Conservation (phyloP, 1,284 basidiomycete genomes). For the Leucoagaricus sp. region DNA sequence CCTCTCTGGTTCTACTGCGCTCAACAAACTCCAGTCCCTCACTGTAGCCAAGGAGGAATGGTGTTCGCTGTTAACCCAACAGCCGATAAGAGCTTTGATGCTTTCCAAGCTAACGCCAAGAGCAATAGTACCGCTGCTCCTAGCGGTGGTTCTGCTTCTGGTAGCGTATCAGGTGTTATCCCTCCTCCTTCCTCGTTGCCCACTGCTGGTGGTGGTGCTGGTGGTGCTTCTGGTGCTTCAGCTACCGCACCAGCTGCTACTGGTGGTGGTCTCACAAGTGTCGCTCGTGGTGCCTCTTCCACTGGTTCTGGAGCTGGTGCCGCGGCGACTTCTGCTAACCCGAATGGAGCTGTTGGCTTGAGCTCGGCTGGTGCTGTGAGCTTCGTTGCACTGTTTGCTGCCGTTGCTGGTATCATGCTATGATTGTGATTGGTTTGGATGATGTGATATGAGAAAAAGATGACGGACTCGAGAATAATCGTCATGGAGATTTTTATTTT, state of each 20-base stretch:
- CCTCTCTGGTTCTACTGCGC: conserved; percentile 57
- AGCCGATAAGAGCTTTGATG: conserved; percentile 41
- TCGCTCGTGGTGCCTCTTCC: too few relatives aligned
- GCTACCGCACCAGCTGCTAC: not conserved
- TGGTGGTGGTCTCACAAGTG: not conserved
- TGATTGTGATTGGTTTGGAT: not conserved
- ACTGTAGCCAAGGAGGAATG: conserved; percentile 50
- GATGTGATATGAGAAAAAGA: too few relatives aligned
- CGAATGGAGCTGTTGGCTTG: conserved; percentile 6
- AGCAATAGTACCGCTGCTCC: not conserved
- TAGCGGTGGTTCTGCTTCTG: not conserved
- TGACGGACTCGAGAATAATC: not conserved
- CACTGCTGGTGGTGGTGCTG: not conserved
- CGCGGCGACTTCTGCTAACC: not conserved
- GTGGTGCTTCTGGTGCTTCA: not conserved
- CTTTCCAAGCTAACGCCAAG: conserved; percentile 39
- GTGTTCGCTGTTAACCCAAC: conserved; percentile 55
- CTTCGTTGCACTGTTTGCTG: conserved; percentile 10
- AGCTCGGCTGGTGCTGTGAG: conserved; percentile 12
- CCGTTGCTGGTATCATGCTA: conserved; percentile 9
- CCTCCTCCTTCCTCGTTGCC: not conserved
- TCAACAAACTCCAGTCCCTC: conserved; percentile 37
- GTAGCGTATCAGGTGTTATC: not conserved
- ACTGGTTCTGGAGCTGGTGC: not conserved
- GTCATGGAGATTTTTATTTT: not conserved